Base-by-base conservation (phyloP, 73 alveolate genomes). In the Paramecium sexaurelia region DNA sequence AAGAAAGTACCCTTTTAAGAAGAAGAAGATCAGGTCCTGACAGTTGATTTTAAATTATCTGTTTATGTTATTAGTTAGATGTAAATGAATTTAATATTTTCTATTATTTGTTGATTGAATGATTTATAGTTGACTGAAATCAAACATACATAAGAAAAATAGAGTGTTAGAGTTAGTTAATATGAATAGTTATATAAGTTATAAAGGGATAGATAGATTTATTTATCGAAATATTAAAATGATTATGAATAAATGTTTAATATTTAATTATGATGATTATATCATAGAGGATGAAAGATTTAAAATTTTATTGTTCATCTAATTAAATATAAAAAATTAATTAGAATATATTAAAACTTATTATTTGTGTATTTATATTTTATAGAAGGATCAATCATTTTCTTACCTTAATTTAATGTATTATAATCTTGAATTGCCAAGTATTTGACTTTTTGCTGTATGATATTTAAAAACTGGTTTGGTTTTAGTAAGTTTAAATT, bases 401-500 rank as follows among this genome's bases (percentile, higher is more conserved):
- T 73, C 87, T 36, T 73, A 36, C 13, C 57, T 73, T 22, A 73
- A 39, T 73, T 73, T 73, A 20, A 73, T 73, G n/a, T 73, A 73
- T 73, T 73, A 6, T 7, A 73, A 10, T 35, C 87, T 73, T 10
- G 36, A 27, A 36, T 73, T 73, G 7, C 87, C 87, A 20, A 73
- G 43, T 33, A 73, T 73, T 39, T 73, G 67, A 73, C 87, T 73
- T 39, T 73, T 73, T 2, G 87, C 55, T 5, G 66, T 73, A 36
- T 73, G 87, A 19, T 73, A 73, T 73, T 32, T 73, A 6, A 33
- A 39, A 9, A 33, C 33, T 11, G 87, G 87, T 33, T 73, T 73
- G 5, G 55, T 36, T 73, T 33, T 33, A 0, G 36, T 22, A 5
- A 39, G 35, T 15, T 39, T 73, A 33, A 36, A 73, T 20, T 39